Conservation (phyloP, 1,284 basidiomycete genomes). For the Heterobasidion parviporum region DNA sequence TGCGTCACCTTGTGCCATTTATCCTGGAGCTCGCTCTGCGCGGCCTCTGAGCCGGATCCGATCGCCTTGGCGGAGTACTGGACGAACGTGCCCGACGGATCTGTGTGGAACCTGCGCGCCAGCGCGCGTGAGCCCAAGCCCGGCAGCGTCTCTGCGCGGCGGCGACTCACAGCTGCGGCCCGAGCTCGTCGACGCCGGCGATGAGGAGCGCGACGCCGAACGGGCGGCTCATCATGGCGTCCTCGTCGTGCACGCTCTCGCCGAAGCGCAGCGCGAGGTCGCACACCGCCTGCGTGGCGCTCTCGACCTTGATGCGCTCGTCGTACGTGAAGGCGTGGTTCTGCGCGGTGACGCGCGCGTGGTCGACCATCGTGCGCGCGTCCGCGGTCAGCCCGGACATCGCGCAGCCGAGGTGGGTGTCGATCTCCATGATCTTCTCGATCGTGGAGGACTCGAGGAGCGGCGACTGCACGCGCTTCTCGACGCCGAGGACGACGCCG, state of each 20-base stretch:
- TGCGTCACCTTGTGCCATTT: constrained; percentile 86
- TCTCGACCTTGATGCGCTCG: constrained; percentile 95
- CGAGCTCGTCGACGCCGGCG: constrained; percentile 93
- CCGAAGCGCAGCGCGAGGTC: constrained; percentile 97
- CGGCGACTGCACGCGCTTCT: constrained; percentile 97
- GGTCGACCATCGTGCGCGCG: constrained; percentile 99
- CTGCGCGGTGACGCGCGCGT: constrained; percentile 93
- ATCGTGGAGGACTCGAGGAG: constrained; percentile 94
- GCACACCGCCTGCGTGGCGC: constrained; percentile 95
- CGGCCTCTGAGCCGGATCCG: constrained; percentile 95
- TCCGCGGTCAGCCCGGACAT: constrained; percentile 99
- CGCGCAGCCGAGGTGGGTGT: constrained; percentile 92
- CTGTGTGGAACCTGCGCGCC: constrained; percentile 79
- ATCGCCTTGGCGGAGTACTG: constrained; percentile 98
- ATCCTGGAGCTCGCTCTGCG: constrained; percentile 95
- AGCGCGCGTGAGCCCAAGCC: background rate
- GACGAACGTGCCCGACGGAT: constrained; percentile 98
- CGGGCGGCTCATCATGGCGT: constrained; percentile 98
- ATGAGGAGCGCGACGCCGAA: constrained; percentile 98
- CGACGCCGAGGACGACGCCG: constrained; percentile 92
- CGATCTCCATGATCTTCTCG: constrained; percentile 99
- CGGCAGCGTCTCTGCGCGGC: background rate
- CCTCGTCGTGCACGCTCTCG: constrained; percentile 98
- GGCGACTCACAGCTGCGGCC: constrained; percentile 79
- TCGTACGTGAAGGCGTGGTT: constrained; percentile 98